Evolutionary conservation across 2,329 filamentous ascomycete species (phyloP), one percentile per base, ranked within the genome.

Genomic region (Venturia pyrina): DNA sequence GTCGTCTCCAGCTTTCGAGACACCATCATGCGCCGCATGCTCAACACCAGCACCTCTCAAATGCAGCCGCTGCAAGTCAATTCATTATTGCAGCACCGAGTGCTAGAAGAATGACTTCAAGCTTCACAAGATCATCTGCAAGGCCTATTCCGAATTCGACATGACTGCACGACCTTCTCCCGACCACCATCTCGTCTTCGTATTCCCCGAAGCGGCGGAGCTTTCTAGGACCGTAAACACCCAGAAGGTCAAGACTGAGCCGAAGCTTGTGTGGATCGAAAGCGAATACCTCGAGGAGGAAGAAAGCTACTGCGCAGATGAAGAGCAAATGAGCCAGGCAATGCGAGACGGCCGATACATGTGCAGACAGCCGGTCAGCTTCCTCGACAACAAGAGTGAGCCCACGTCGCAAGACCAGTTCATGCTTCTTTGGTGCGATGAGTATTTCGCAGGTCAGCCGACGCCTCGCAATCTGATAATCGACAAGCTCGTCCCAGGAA

Each of bases 41-140:
- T 48, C 44, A 6, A 48, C 21, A 10, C 44, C 44, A 1, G 44
- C 44, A 48, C 44, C 44, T 48, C 44, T 48, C 44, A 48, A 48
- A 21, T 68, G 66, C 56, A 60, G 28, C 19, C 50, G 66, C 15
- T 69, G 67, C 57, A 44, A 65, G n/a, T 61, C 44, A 40, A 63
- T 53, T 60, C 34, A 40, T 13, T 69, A 69, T 50, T 69, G 68
- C 63, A 65, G 61, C 15, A 66, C 50, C 44, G 43, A 56, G 5
- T 69, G 67, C 50, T 67, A 69, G 50, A 62, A 57, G 8, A 40
- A 44, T 10, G 67, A 69, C 28, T 68, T 65, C 61, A 46, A 44
- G 6, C 57, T 43, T 11, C 68, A 69, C 62, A 69, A 68, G 61
- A 66, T 65, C 10, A 61, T 67, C 10, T 69, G 68, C 40, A 53